Evolutionary conservation across 2,329 filamentous ascomycete genomes (phyloP).

Genomic region (Rosellinia necatrix): DNA sequence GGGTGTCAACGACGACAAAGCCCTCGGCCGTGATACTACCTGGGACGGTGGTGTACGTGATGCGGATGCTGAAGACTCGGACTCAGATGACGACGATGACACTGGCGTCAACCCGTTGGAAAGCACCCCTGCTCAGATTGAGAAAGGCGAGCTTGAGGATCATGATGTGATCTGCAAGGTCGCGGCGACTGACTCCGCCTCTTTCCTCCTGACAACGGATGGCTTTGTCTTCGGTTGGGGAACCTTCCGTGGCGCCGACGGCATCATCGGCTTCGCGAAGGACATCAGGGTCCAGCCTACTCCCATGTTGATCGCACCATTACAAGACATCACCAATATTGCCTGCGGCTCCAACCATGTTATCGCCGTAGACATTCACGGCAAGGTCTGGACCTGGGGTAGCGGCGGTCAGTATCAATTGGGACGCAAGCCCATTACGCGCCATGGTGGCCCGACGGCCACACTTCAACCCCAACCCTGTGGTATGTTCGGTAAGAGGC

Average conservation of each 20-base stretch:
- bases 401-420: constrained; percentile 78
- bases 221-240: constrained; percentile 72
- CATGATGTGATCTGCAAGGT: constrained; percentile 66
- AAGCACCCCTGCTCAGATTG: constrained; percentile 66
- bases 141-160: constrained; percentile 61
- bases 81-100: constrained; percentile 58
- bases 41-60: constrained; percentile 69
- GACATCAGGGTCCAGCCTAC: constrained; percentile 52
- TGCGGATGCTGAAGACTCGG: constrained; percentile 50
- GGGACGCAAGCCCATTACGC: constrained; percentile 62
- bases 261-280: constrained; percentile 67
- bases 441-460: constrained; percentile 33
- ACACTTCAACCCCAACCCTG: constrained; percentile 48
- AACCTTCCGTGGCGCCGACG: constrained; percentile 63
- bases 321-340: constrained; percentile 67
- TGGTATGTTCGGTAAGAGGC: constrained; percentile 50
- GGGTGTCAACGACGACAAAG: constrained; percentile 80
- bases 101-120: constrained; percentile 73
- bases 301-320: constrained; percentile 55
- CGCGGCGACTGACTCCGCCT: constrained; percentile 65
- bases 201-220: constrained; percentile 66
- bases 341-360: constrained; percentile 73
- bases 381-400: constrained; percentile 74
- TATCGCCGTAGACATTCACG: constrained; percentile 69
- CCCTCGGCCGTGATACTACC: constrained; percentile 68